Evolutionary conservation across 1,284 basidiomycete genomes (phyloP), one percentile per base, ranked within the genome.

Genomic region (Cryptococcus neoformans): DNA sequence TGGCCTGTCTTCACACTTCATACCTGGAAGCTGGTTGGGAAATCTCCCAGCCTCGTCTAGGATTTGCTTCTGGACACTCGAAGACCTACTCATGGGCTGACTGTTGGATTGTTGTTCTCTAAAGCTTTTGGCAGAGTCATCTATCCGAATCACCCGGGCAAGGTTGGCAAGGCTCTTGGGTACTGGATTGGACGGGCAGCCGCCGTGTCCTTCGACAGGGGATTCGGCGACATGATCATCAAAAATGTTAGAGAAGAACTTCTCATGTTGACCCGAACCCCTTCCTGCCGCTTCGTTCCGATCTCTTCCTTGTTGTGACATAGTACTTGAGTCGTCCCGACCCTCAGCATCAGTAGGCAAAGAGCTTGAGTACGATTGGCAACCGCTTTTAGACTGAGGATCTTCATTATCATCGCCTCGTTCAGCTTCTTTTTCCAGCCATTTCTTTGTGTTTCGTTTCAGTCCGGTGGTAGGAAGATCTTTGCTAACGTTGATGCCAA

Each of bases 1-100:
- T 1, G 76, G 76, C 37, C 58, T 47, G 45, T 70, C 71, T 44
- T 74, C 67, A 1, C 62, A 44, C 56, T 76, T 74, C n/a, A 74
- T 65, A 4, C 57, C 69, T 9, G 63, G 55, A 16, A 73, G 45
- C 1, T 52, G 59, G 6, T 61, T 59, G 1, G 73, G 73, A 37
- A 58, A 56, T 38, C 65, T 48, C 3, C 75, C 75, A 8, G 58
- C 38, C 56, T 74, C 75, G 53, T 70, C 65, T 6, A 60, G 67
- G 17, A 60, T 54, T 36, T 59, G 50, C 44, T 58, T 40, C 11
- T 58, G n/a, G 9, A 21, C 42, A n/a, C 42, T 44, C 8, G 42
- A 21, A n/a, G 42, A 12, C 42, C n/a, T n/a, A n/a, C n/a, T 16
- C 42, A 44, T 44, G 42, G 10, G 42, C 42, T 44, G n/a, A 10